A percentile compares a stretch with the other conserved stretches of the same genome.
phyloP scores from a whole-genome alignment of 2,329 filamentous ascomycete genomes.

The Blumeriella jaapii region DNA sequence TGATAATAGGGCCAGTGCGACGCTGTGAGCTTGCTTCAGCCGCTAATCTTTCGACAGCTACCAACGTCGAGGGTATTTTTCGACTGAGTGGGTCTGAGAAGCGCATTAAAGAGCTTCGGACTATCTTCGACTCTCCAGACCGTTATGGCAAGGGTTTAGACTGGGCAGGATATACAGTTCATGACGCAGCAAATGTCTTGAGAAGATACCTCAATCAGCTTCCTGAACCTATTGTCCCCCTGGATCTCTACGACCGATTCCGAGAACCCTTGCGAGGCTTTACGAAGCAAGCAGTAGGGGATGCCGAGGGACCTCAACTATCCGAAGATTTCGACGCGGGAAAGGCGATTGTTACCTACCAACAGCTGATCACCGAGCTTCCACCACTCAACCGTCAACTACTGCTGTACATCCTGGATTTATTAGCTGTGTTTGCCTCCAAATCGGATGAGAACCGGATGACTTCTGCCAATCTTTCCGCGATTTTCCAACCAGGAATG shows the following conservation, averaged over 20 bases:
- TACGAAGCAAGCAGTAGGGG: slow-evolving; percentile 61
- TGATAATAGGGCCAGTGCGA: background rate
- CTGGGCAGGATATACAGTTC: slow-evolving; percentile 96
- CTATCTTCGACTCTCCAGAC: slow-evolving; percentile 85
- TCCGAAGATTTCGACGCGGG: slow-evolving; percentile 63
- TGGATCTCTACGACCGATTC: slow-evolving; percentile 87
- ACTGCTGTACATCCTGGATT: slow-evolving; percentile 87
- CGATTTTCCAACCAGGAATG: slow-evolving; percentile 95
- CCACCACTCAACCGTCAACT: slow-evolving; percentile 89
- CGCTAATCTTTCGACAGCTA: slow-evolving; percentile 45
- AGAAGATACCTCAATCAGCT: slow-evolving; percentile 92
- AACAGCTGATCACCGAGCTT: slow-evolving; percentile 82
- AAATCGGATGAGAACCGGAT: slow-evolving; percentile 96
- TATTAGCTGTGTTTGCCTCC: slow-evolving; percentile 91
- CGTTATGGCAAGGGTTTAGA: slow-evolving; percentile 93
- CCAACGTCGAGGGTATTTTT: slow-evolving; percentile 91
- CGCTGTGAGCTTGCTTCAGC: too few relatives aligned
- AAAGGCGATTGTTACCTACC: slow-evolving; percentile 71
- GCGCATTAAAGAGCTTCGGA: slow-evolving; percentile 92
- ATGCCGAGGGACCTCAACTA: slow-evolving; percentile 57
- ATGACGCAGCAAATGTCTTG: slow-evolving; percentile 94
- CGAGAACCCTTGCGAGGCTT: slow-evolving; percentile 60
- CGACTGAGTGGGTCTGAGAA: slow-evolving; percentile 93
- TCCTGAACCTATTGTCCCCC: slow-evolving; percentile 89
- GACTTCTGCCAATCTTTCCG: slow-evolving; percentile 86